Evolutionary conservation across 768 basidiomycete species (phyloP).

Genomic region (Tricholoma saponaceum): DNA sequence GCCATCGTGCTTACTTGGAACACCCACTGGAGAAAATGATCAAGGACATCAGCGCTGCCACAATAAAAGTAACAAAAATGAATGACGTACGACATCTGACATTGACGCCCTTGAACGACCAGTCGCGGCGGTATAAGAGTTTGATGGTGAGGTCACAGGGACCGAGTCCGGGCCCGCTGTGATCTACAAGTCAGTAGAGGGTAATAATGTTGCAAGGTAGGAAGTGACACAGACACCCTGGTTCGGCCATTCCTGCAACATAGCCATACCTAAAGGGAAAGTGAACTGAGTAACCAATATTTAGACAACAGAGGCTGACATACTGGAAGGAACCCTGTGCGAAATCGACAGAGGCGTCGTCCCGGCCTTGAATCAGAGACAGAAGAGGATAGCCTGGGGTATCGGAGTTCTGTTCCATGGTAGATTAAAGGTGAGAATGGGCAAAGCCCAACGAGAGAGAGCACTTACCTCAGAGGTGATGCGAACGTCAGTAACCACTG

Average conservation of each 20-base stretch:
- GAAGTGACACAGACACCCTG: constrained; percentile 8
- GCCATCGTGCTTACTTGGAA: constrained; percentile 6
- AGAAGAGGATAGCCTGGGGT: constrained; percentile 11
- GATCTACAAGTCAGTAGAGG: not conserved
- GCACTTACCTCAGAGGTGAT: constrained; percentile 4
- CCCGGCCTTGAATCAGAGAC: constrained; percentile 19
- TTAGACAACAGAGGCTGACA: not conserved
- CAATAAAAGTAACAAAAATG: not conserved
- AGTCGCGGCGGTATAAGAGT: constrained; percentile 4
- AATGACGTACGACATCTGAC: constrained; percentile 15
- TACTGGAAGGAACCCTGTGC: constrained; percentile 17
- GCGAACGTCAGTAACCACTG: constrained; percentile 7
- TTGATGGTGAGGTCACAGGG: constrained; percentile 9
- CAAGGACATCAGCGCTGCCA: not conserved
- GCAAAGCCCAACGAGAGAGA: not conserved
- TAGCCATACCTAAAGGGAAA: constrained; percentile 9
- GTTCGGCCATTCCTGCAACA: constrained; percentile 6
- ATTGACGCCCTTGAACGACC: not conserved
- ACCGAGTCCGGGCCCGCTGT: constrained; percentile 1
- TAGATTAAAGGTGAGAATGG: not conserved
- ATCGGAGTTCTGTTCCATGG: constrained; percentile 13
- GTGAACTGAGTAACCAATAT: not conserved
- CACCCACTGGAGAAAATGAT: constrained; percentile 12
- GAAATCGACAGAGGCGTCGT: constrained; percentile 10
- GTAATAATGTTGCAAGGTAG: not conserved